Percentiles rank a stretch among this genome's conserved stretches.
Evolutionary conservation across 2,329 filamentous ascomycete species (phyloP).

Genomic region (Chaetomium strumarium): DNA sequence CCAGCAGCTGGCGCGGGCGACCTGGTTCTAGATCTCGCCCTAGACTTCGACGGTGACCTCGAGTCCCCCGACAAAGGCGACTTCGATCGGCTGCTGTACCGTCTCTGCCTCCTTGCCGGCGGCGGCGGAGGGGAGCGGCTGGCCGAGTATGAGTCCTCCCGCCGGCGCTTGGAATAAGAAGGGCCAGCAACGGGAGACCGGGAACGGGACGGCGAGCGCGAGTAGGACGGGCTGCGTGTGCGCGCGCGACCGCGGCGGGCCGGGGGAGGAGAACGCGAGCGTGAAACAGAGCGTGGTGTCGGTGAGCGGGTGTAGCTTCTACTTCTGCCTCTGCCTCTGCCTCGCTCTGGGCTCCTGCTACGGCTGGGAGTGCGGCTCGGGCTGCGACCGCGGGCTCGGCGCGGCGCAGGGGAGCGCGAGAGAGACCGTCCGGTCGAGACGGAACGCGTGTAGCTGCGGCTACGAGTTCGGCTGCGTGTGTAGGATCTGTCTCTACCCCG

Average conservation of each 20-base stretch:
- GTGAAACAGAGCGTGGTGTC: conserved; percentile 11
- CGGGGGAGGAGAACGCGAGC: conserved; percentile 14
- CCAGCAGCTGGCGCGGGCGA: not conserved
- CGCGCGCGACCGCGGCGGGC: conserved; percentile 12
- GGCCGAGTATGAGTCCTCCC: conserved; percentile 19
- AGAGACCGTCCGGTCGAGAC: conserved; percentile 12
- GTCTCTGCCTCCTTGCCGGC: conserved; percentile 13
- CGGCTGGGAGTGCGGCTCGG: conserved; percentile 9
- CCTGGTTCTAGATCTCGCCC: conserved; percentile 9
- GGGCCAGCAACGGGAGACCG: conserved; percentile 3
- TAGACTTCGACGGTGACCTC: conserved; percentile 1
- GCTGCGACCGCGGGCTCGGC: conserved; percentile 11
- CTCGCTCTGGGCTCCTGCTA: not conserved
- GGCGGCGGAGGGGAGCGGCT: conserved; percentile 18
- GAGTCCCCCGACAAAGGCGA: conserved; percentile 2
- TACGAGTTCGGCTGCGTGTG: conserved; percentile 19
- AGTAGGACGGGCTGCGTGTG: conserved; percentile 17
- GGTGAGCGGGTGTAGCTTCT: conserved; percentile 21
- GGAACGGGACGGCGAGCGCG: conserved; percentile 15
- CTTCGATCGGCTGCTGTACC: conserved; percentile 7
- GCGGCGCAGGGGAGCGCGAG: conserved; percentile 15
- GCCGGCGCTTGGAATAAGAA: conserved; percentile 9
- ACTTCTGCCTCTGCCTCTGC: not conserved
- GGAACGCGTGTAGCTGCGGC: conserved; percentile 22
- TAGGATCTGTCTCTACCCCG: conserved; percentile 19